Evolutionary conservation across 805 yeast genomes (phyloP), one percentile per base, ranked within the genome.

Genomic region (Yarrowia divulgata): DNA sequence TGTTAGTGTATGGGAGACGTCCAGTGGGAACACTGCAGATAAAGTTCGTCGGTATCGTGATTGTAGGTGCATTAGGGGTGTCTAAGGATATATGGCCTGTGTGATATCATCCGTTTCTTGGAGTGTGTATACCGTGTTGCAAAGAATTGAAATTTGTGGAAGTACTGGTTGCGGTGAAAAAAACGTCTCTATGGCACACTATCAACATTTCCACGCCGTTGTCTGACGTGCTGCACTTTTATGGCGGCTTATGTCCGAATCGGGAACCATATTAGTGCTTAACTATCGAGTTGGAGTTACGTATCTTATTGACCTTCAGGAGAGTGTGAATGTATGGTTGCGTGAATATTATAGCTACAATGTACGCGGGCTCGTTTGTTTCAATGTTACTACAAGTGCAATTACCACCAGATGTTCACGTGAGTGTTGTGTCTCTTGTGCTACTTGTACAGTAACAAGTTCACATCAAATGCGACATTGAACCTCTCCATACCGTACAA

Each of bases 31-130:
- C 34, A 39, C 18, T 18, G 5, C 13, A 54, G 60, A 54, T 54
- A 54, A 39, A 39, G 60, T 54, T 54, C 23, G 60, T 39, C 43
- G 60, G 45, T 54, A 54, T 54, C 45, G 45, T 54, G 42, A 37
- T 39, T 23, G 45, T 19, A 23, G 60, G 60, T 54, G 60, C 60
- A 39, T 54, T 37, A 54, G 60, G 60, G 60, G 60, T 37, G 60
- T 39, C 45, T 16, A 10, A 2, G 19, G 60, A 52, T 12, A 52
- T 12, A 18, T 32, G 39, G 14, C 54, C 37, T 1, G 19, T 8
- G 37, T n/a, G 19, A 8, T 49, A 32, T 8, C 16, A 52, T 12
- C 13, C 13, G 19, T 6, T n/a, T 18, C 12, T 35, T 16, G 13
- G 10, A 13, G 34, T 6, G 13, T 23, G 32, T 3, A 23, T 6